Base-by-base conservation (phyloP, 257 asterid genomes). In the Solanum arcanum region DNA sequence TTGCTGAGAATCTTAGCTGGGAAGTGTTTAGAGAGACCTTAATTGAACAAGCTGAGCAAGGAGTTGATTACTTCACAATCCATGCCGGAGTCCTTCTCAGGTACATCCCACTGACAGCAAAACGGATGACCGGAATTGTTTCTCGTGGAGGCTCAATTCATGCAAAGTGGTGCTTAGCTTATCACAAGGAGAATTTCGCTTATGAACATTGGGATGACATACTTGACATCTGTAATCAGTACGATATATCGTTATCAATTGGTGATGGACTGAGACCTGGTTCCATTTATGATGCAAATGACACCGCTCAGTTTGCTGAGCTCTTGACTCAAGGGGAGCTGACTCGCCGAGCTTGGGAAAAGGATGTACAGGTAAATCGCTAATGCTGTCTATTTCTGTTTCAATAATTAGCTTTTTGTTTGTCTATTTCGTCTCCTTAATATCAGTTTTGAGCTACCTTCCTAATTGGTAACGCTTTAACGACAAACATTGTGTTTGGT, bases 241-340 rank as follows among this genome's bases (percentile, higher is more conserved):
- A 96, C 13, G 99, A 96, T 87, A 93, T 96, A 76, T 92, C 99
- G 0, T 89, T 96, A 91, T 96, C 99, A 9, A 95, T 96, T 62
- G 99, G 99, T 75, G 99, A 95, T 90, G 98, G 99, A 76, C 90
- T 96, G 90, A 96, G 99, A 91, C 98, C 98, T 14, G 99, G 99
- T 37, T 96, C 99, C 16, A 96, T 96, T 35, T 94, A 95, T 81
- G 99, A 96, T 90, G 99, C 99, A 9, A 96, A 96, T 87, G 99
- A 96, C 88, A 90, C 97, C 3, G 99, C 99, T 56, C 99, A 95
- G 93, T 96, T 96, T 87, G 98, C 98, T 0, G 99, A 96, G 91
- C 98, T 96, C 89, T 89, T 96, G 82, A 95, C 99, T 72, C 99
- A 95, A 86, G 99, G 99, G 56, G 99, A 96, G 89, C 86, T 96